A percentile compares a stretch with the other conserved stretches of the same genome.
Conservation (phyloP, 1,139 yeast genomes). For the Lodderomyces beijingensis region DNA sequence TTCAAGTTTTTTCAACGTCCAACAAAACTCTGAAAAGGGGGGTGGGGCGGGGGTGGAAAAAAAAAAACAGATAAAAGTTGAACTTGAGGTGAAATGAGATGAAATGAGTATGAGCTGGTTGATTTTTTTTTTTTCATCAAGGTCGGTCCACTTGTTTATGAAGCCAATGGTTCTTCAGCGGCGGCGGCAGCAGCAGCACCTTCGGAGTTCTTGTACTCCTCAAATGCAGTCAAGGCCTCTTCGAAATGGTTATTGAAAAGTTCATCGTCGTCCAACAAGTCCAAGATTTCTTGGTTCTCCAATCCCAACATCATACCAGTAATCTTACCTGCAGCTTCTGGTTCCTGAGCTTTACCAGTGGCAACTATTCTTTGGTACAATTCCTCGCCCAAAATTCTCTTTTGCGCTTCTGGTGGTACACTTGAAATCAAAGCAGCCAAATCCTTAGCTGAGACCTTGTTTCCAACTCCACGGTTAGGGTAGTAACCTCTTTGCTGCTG, state of each 20-base stretch:
- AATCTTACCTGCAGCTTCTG: conserved; percentile 97
- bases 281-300: conserved; percentile 87
- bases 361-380: conserved; percentile 91
- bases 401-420: conserved; percentile 83
- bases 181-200: conserved; percentile 28
- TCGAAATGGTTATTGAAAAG: conserved; percentile 88
- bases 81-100: no score
- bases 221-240: conserved; percentile 92
- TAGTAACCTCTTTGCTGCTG: conserved; percentile 37
- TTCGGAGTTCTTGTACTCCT: conserved; percentile 63
- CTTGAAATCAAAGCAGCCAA: conserved; percentile 58
- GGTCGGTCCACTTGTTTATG: no score
- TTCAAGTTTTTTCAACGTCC: no score
- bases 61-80: no score
- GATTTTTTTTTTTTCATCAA: no score
- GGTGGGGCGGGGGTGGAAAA: no score
- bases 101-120: no score
- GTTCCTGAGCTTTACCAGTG: conserved; percentile 81
- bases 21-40: no score
- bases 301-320: conserved; percentile 98
- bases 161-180: conserved; percentile 13
- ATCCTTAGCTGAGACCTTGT: conserved; percentile 30
- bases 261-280: conserved; percentile 84
- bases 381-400: conserved; percentile 96
- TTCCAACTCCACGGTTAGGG: conserved; percentile 33